phyloP scores from a whole-genome alignment of 2,329 filamentous ascomycete species.

The Blastomyces emzantsi region DNA sequence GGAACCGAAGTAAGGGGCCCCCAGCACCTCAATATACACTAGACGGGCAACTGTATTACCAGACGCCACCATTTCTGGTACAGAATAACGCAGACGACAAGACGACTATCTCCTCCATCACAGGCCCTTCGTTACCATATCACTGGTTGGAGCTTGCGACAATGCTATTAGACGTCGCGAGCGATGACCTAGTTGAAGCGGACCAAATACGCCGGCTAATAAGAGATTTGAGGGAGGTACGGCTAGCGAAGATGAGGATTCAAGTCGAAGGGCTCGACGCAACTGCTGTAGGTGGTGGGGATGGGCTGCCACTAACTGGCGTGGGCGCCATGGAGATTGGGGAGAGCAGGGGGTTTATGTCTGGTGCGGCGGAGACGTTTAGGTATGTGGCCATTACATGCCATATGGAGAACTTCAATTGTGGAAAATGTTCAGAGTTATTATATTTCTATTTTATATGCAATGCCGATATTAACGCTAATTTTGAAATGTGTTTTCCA shows the following conservation, averaged over 20 bases:
- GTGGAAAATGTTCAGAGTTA: not conserved
- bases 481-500: not conserved
- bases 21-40: constrained; percentile 25
- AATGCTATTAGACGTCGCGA: constrained; percentile 73
- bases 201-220: constrained; percentile 67
- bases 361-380: constrained; percentile 78
- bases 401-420: not conserved
- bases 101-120: not conserved
- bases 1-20: constrained; percentile 16
- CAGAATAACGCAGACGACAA: constrained; percentile 55
- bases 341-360: constrained; percentile 74
- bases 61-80: constrained; percentile 66
- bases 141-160: constrained; percentile 93
- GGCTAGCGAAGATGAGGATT: constrained; percentile 78
- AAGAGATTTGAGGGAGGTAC: constrained; percentile 74
- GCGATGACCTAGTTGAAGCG: constrained; percentile 68
- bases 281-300: constrained; percentile 47
- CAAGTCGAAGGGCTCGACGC: constrained; percentile 61
- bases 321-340: constrained; percentile 90
- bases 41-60: constrained; percentile 33
- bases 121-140: constrained; percentile 59
- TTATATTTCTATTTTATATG: not conserved
- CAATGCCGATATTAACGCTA: not conserved
- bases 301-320: constrained; percentile 66
- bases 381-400: constrained; percentile 33